Conservation (phyloP, 176 grass and related monocot genomes). For the Oryza australiensis region DNA sequence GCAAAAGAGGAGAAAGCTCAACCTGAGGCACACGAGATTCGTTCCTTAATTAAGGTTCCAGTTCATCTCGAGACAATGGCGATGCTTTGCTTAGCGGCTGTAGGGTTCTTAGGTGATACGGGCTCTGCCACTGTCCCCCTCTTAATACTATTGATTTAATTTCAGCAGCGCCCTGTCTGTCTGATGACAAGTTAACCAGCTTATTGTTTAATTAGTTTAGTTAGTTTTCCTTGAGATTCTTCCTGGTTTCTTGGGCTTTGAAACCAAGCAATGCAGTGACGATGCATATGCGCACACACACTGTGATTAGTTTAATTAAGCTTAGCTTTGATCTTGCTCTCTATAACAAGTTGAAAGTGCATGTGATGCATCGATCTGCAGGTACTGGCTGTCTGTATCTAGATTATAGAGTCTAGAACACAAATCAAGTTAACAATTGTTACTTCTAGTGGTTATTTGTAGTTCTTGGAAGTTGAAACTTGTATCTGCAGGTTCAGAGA, state of each 20-base stretch:
- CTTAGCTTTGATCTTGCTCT: conserved; percentile 6
- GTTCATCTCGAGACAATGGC: neutral
- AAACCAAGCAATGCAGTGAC: neutral
- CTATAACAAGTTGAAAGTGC: neutral
- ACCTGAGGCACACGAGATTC: neutral
- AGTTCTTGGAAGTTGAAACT: neutral
- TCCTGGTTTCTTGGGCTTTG: conserved; percentile 28
- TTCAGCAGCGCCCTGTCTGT: neutral
- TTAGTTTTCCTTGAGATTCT: neutral
- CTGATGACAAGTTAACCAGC: neutral
- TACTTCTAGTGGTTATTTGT: neutral
- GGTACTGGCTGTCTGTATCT: neutral
- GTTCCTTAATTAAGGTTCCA: neutral
- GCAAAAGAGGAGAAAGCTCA: neutral
- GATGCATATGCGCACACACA: neutral
- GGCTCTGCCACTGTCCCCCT: neutral
- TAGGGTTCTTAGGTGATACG: conserved; percentile 34
- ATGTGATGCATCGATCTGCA: conserved; percentile 25
- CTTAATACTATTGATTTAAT: neutral
- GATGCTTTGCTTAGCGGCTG: conserved; percentile 16
- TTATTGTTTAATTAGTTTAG: neutral
- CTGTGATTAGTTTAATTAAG: conserved; percentile 6
- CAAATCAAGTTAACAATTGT: neutral
- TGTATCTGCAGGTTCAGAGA: neutral
- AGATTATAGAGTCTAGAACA: neutral